Evolutionary conservation across 2,329 filamentous ascomycete species (phyloP).

Genomic region (Triangularia verruculosa): DNA sequence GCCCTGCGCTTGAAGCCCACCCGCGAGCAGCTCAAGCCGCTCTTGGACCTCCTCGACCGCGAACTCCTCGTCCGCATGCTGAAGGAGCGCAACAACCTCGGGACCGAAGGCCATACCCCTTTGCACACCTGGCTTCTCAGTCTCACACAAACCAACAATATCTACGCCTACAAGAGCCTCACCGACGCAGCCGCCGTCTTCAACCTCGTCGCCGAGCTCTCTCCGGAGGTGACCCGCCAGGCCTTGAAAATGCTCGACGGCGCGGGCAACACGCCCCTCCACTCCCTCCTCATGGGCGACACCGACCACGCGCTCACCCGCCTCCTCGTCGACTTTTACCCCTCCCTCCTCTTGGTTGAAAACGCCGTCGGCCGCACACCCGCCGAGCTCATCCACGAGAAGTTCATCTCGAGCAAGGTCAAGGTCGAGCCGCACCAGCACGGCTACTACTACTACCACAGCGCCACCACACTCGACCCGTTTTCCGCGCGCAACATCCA

Average conservation of each 20-base stretch:
- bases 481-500: not conserved
- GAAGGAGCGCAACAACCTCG: slow-evolving; percentile 52
- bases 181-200: slow-evolving; percentile 42
- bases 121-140: slow-evolving; percentile 57
- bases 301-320: slow-evolving; percentile 37
- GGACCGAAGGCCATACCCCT: slow-evolving; percentile 58
- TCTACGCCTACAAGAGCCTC: slow-evolving; percentile 25
- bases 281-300: slow-evolving; percentile 47
- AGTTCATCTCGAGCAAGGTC: slow-evolving; percentile 38
- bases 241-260: slow-evolving; percentile 60
- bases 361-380: slow-evolving; percentile 75
- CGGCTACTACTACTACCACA: not conserved
- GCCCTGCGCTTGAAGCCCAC: slow-evolving; percentile 39
- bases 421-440: not conserved
- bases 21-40: slow-evolving; percentile 37
- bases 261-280: slow-evolving; percentile 63
- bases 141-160: not conserved
- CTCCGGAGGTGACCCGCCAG: slow-evolving; percentile 47
- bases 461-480: not conserved
- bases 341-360: slow-evolving; percentile 64
- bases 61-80: slow-evolving; percentile 57
- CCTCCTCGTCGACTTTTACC: slow-evolving; percentile 52
- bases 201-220: slow-evolving; percentile 46
- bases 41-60: slow-evolving; percentile 59
- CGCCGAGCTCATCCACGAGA: slow-evolving; percentile 62